Conservation (phyloP, 2,329 filamentous ascomycete genomes). For the Verticillium nonalfalfae region DNA sequence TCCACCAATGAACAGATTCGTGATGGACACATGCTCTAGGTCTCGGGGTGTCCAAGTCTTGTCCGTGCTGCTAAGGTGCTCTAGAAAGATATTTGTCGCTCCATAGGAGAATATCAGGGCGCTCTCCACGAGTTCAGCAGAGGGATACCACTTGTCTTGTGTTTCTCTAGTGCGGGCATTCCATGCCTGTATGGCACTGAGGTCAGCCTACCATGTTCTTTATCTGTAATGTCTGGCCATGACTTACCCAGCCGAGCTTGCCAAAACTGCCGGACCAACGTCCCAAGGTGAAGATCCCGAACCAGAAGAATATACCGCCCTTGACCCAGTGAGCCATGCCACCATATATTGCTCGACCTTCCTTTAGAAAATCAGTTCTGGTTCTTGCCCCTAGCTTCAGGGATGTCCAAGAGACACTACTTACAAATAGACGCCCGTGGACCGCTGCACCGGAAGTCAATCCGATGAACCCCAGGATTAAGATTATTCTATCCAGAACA, state of each 20-base stretch:
- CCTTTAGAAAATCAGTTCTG: conserved; percentile 35
- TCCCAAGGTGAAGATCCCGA: conserved; percentile 78
- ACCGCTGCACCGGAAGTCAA: conserved; percentile 68
- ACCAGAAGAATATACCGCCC: conserved; percentile 91
- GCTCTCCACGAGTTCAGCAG: conserved; percentile 85
- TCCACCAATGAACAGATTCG: conserved; percentile 88
- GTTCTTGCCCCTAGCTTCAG: neutral
- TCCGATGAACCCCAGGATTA: conserved; percentile 71
- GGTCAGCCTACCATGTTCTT: conserved; percentile 6
- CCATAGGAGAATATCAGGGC: conserved; percentile 88
- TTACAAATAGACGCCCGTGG: conserved; percentile 79
- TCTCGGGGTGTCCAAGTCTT: conserved; percentile 69
- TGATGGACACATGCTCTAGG: conserved; percentile 88
- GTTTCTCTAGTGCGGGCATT: conserved; percentile 63
- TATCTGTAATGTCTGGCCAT: neutral
- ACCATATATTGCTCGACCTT: conserved; percentile 65
- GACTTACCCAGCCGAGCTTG: conserved; percentile 73
- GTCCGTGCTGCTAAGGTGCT: conserved; percentile 74
- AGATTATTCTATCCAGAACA: conserved; percentile 66
- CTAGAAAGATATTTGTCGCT: conserved; percentile 82
- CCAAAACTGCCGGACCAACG: conserved; percentile 88
- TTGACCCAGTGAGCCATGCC: conserved; percentile 93
- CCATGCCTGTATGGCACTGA: conserved; percentile 57
- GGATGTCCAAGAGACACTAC: conserved; percentile 23
- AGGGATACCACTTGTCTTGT: conserved; percentile 62